phyloP scores from a whole-genome alignment of 257 asterid species.

The Jasminum sambac region DNA sequence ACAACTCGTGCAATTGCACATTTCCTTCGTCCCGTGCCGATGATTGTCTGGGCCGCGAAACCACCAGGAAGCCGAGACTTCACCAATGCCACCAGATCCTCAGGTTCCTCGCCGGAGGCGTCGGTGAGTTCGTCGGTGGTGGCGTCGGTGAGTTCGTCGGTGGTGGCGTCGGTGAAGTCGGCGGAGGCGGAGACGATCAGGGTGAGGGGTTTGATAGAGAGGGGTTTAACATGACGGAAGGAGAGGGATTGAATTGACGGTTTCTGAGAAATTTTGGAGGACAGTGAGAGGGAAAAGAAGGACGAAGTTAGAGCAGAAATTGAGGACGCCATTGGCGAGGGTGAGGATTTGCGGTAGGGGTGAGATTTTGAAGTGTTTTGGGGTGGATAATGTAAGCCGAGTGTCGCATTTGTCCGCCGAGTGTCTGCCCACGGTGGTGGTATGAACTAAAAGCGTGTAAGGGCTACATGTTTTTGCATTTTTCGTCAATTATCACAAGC shows the following conservation, averaged over 20 bases:
- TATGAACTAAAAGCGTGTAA: neutral
- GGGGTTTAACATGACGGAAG: constrained; percentile 35
- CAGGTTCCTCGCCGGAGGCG: constrained; percentile 44
- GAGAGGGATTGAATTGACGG: constrained; percentile 39
- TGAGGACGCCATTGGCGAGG: constrained; percentile 47
- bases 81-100: constrained; percentile 59
- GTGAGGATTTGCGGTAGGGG: neutral
- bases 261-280: constrained; percentile 64
- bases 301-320: constrained; percentile 67
- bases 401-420: constrained; percentile 26
- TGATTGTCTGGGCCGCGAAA: constrained; percentile 81
- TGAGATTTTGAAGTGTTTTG: constrained; percentile 6
- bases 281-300: constrained; percentile 74
- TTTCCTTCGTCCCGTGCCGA: constrained; percentile 92
- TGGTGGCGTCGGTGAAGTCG: constrained; percentile 25
- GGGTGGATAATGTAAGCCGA: constrained; percentile 19
- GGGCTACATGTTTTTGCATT: no score
- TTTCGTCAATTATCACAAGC: neutral
- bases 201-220: constrained; percentile 31
- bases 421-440: neutral
- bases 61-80: constrained; percentile 94
- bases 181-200: constrained; percentile 44
- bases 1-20: constrained; percentile 95
- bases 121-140: constrained; percentile 48
- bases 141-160: constrained; percentile 25